Evolutionary conservation across 345 rosid species (phyloP), one percentile per base, ranked within the genome.

Genomic region (Boechera retrofracta): DNA sequence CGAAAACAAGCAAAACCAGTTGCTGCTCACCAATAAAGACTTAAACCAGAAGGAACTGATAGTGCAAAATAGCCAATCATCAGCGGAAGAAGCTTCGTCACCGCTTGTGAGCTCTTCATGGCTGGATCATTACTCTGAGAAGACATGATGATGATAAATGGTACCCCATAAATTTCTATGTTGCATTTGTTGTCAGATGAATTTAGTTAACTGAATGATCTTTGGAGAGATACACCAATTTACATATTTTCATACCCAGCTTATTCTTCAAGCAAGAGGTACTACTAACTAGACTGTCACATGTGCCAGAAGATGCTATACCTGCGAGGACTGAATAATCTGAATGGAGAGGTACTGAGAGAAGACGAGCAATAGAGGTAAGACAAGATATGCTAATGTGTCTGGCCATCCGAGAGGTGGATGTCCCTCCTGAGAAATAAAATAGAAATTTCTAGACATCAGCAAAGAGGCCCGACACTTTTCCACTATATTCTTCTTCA

Each of bases 31-130:
- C 98, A 94, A 74, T 94, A 94, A 62, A 94, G 94, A 81, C 98
- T 92, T 81, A 94, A 84, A 83, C 98, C 98, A 47, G 98, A 94
- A 74, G 98, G 98, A 83, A 92, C 98, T n/a, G 97, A 94, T 47
- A 94, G 88, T 67, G 98, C 72, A 87, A 92, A 94, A 76, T 94
- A 94, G 74, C 98, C 98, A 44, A 94, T 90, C 92, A 94, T 80
- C 60, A 94, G 75, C 5, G 98, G 98, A 10, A 92, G 96, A 72
- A 94, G 77, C 82, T 92, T 87, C 0, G 94, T 88, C 76, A 94
- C 70, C 1, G 85, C 91, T 85, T 92, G 98, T 71, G 98, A 89
- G 82, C 66, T 90, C 91, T 94, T 89, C 96, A 86, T 69, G 79
- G 83, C 90, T 51, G 98, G 96, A 82, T 94, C 97, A 81, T 92